Evolutionary conservation across 768 basidiomycete species (phyloP), one percentile per base, ranked within the genome.

Genomic region (Sporobolomyces phaffii): DNA sequence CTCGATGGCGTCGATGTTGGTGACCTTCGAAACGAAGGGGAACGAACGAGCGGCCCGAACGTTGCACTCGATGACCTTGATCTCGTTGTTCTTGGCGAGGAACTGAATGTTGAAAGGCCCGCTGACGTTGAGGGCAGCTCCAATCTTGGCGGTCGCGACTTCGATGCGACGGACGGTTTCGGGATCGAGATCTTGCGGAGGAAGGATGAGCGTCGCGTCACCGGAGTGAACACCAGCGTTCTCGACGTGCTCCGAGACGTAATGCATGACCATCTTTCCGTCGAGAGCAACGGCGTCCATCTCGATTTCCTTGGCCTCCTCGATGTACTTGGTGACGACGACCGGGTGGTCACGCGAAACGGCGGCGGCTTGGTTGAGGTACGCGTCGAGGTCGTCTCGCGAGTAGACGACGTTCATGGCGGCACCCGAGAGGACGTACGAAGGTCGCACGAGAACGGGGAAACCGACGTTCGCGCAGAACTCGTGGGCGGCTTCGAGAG

Each of bases 31-130:
- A 4, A 99, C 96, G 80, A 99, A 99, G 69, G 94, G 93, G 88
- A 98, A 98, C 34, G 91, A 94, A 26, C 96, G 87, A 29, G 94
- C 98, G 20, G 96, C 96, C 64, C 96, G 90, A 38, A 98, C 81
- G 79, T 99, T 99, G 79, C 96, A 99, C 79, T 99, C 96, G 72
- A 99, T 99, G 71, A 98, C 96, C 81, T 94, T 98, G 72, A 98
- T 85, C 62, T 85, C 83, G 15, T 86, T 79, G 65, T 85, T 82
- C 31, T 65, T 69, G 28, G 81, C 81, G 80, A 99, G 98, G 78
- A 99, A 85, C 78, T 99, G 96, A 93, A 99, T 99, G 78, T 99
- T 99, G 86, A 86, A 99, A 10, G 96, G 96, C 40, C 96, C 96
- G 31, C 91, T 96, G 59, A 99, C 98, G 75, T 96, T 83, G 79